Percentiles rank a stretch among this genome's conserved stretches.
These are phyloP conservation scores for Anaeromyces robustus DNA, from an alignment of 192 early-diverging fungal genomes.

Conservation along the genomic window DNA sequence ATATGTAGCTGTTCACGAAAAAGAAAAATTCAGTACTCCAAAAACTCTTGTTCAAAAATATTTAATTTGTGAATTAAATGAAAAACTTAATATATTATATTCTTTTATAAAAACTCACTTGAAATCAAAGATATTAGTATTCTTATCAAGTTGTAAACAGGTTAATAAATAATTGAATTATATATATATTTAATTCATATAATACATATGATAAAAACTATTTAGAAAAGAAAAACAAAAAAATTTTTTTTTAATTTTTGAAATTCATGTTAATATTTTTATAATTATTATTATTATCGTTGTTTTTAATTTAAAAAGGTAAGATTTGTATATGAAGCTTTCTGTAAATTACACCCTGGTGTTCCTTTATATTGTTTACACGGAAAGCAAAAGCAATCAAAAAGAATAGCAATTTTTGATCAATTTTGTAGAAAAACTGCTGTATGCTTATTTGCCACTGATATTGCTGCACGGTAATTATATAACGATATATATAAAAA, in stretches of 20 bases:
- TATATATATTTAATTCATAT: too few species aligned
- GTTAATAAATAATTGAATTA: conserved; percentile 23
- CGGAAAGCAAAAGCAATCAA: conserved; percentile 93
- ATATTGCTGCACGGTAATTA: conserved; percentile 68
- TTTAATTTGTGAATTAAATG: conserved; percentile 59
- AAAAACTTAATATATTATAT: conserved; percentile 90
- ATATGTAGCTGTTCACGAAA: conserved; percentile 88
- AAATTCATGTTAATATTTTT: neutral
- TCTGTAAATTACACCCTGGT: conserved; percentile 89
- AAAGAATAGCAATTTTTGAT: conserved; percentile 85
- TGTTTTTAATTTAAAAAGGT: conserved; percentile 9
- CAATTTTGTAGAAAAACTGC: conserved; percentile 63
- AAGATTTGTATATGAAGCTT: conserved; percentile 85
- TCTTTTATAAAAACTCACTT: conserved; percentile 92
- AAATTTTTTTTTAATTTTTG: too few species aligned
- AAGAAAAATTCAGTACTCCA: conserved; percentile 65
- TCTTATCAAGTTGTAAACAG: conserved; percentile 93
- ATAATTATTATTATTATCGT: neutral
- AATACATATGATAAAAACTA: too few species aligned
- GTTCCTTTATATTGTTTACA: conserved; percentile 79
- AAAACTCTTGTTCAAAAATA: conserved; percentile 71
- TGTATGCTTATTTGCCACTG: conserved; percentile 79
- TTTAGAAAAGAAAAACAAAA: too few species aligned
- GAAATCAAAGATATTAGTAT: conserved; percentile 76
- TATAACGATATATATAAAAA: too few species aligned